Evolutionary conservation across 2,329 filamentous ascomycete species (phyloP).

Genomic region (Elsinoe arachidis): DNA sequence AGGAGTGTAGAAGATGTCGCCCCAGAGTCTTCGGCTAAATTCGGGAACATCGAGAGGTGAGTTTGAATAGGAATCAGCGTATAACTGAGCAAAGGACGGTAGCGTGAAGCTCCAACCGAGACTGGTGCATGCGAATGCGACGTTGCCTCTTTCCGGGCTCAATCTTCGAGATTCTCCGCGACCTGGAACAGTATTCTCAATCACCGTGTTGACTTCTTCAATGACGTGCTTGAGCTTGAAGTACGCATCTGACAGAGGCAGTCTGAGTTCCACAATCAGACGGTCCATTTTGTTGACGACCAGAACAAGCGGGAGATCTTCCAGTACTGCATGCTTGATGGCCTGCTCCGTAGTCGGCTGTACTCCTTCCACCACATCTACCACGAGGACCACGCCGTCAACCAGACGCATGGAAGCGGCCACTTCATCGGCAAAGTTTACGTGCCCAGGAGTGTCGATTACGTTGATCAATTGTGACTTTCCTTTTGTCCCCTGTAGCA

Average conservation of each 20-base stretch:
- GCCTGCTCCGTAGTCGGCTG: conserved; percentile 95
- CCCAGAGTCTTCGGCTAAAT: conserved; percentile 82
- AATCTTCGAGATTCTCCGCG: conserved; percentile 70
- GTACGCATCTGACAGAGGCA: conserved; percentile 91
- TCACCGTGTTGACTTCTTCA: conserved; percentile 93
- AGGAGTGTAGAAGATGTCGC: conserved; percentile 93
- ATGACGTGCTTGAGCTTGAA: conserved; percentile 99
- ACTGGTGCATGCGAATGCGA: conserved; percentile 86
- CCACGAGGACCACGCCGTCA: conserved; percentile 85
- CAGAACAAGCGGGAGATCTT: conserved; percentile 79
- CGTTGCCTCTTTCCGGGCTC: conserved; percentile 94
- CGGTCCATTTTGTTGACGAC: conserved; percentile 98
- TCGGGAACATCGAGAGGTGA: conserved; percentile 60
- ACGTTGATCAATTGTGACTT: conserved; percentile 96
- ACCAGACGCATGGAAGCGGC: conserved; percentile 78
- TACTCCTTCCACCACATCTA: conserved; percentile 98
- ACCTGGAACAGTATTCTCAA: conserved; percentile 77
- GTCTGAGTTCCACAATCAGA: conserved; percentile 83
- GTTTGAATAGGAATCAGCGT: conserved; percentile 66
- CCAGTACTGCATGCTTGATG: conserved; percentile 87
- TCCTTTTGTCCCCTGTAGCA: conserved; percentile 77
- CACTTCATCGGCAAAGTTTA: conserved; percentile 97
- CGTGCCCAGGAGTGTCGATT: conserved; percentile 91
- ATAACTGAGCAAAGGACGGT: conserved; percentile 92
- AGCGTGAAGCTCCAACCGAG: conserved; percentile 98